Conservation (phyloP, 2,329 filamentous ascomycete genomes). For the Fusarium nelsonii region DNA sequence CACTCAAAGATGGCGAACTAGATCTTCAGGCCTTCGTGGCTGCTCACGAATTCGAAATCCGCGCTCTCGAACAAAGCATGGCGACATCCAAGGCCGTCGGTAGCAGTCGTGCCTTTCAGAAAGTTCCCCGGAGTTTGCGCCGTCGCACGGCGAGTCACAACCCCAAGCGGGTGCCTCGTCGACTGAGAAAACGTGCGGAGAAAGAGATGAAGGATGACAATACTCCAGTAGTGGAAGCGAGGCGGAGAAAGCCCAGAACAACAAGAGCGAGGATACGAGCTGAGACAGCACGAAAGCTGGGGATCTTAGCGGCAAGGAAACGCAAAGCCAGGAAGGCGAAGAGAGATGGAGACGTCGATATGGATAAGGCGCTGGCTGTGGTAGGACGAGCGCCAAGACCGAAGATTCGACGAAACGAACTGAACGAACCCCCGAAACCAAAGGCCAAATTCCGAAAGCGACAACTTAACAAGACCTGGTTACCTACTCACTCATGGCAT, state of each 20-base stretch:
- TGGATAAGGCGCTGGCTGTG: slow-evolving; percentile 28
- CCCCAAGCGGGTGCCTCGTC: slow-evolving; percentile 86
- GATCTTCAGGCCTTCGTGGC: slow-evolving; percentile 87
- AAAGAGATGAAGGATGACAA: slow-evolving; percentile 89
- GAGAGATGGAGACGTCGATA: slow-evolving; percentile 31
- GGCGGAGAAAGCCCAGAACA: slow-evolving; percentile 70
- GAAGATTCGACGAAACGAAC: slow-evolving; percentile 76
- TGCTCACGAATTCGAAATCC: slow-evolving; percentile 90
- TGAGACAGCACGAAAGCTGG: slow-evolving; percentile 80
- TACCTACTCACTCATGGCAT: slow-evolving; percentile 95
- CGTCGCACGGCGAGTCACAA: slow-evolving; percentile 95
- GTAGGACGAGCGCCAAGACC: slow-evolving; percentile 60
- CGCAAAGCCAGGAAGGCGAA: slow-evolving; percentile 57
- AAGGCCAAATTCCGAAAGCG: slow-evolving; percentile 83
- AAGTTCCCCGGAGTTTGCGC: slow-evolving; percentile 85
- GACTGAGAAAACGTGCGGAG: slow-evolving; percentile 76
- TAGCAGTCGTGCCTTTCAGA: slow-evolving; percentile 85
- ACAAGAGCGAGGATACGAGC: slow-evolving; percentile 73
- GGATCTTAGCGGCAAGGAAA: slow-evolving; percentile 70
- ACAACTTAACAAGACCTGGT: slow-evolving; percentile 89
- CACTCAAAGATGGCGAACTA: slow-evolving; percentile 79
- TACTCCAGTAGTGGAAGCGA: slow-evolving; percentile 80
- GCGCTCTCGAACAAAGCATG: slow-evolving; percentile 85
- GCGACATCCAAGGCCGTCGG: slow-evolving; percentile 73
- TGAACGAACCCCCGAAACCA: slow-evolving; percentile 69